Evolutionary conservation across 441 rosid genomes (phyloP), one percentile per base, ranked within the genome.

Genomic region (Gossypium davidsonii): DNA sequence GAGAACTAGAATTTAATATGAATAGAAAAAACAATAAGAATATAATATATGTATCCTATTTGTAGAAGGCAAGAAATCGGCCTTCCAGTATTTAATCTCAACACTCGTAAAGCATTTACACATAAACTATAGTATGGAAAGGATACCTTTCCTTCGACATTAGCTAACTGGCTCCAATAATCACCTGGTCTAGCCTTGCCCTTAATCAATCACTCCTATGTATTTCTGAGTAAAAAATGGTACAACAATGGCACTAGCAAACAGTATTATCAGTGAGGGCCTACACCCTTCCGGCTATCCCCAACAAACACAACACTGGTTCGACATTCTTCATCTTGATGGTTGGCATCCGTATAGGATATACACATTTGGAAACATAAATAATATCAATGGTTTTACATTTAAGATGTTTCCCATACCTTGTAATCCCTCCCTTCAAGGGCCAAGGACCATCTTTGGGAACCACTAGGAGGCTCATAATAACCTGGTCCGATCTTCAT

Each of bases 401-500:
- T 79, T 83, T 83, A 87, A 26, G 87, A 86, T 46, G 92, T 72
- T 87, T 89, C 96, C 98, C 98, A 94, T 58, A 86, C 89, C 89
- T 86, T 90, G 89, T 90, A 94, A 80, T 87, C 90, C 28, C 73
- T 85, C 72, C 97, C 98, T 77, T 90, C 91, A 0, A 80, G 18
- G 7, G 83, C 88, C 2, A 55, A 14, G 23, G 88, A 87, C 98
- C 98, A 94, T 28, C 55, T 83, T 63, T 76, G 78, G 37, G 82
- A 55, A 26, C 79, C 95, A 26, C 63, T 81, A 25, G 80, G 89
- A 18, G 96, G 98, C 69, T 91, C 96, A 4, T 78, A 94, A 77
- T 86, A 78, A 56, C 95, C 98, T 28, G 98, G 98, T 62, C 98
- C 97, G 11, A 94, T 89, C 86, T 94, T 91, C 89, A 94, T 73